phyloP scores from a whole-genome alignment of 192 early-diverging fungal species.

The Lunasporangiospora selenospora region DNA sequence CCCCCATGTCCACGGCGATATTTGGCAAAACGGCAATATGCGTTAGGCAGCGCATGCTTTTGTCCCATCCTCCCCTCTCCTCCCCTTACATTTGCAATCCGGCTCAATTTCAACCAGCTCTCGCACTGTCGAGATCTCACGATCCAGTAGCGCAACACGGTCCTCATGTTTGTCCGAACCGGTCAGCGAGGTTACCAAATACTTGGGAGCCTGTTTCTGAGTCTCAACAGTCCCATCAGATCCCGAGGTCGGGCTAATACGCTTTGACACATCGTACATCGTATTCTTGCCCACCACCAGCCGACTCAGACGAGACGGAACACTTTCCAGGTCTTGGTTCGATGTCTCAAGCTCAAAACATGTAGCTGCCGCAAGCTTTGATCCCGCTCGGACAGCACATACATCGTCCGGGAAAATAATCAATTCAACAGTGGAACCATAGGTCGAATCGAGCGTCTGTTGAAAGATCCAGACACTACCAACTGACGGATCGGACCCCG shows the following conservation, averaged over 20 bases:
- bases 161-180: constrained; percentile 21
- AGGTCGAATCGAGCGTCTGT: constrained; percentile 9
- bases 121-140: constrained; percentile 66
- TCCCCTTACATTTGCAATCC: constrained; percentile 77
- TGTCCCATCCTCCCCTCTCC: not conserved
- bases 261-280: constrained; percentile 42
- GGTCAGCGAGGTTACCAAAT: constrained; percentile 32
- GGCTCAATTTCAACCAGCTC: constrained; percentile 83
- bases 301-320: constrained; percentile 20
- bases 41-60: not conserved
- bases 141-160: constrained; percentile 51
- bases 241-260: constrained; percentile 15
- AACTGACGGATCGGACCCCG: constrained; percentile 21
- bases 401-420: constrained; percentile 31
- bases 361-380: constrained; percentile 10
- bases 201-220: not conserved
- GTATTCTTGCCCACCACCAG: constrained; percentile 30
- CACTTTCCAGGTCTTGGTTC: constrained; percentile 13
- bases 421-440: constrained; percentile 39
- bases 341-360: constrained; percentile 40
- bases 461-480: constrained; percentile 44
- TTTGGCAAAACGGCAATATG: not conserved
- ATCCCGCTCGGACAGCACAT: constrained; percentile 20
- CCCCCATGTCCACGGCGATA: too few species aligned
- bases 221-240: constrained; percentile 16